These are phyloP conservation scores for Hypomontagnella monticulosa DNA, from an alignment of 495 filamentous ascomycete species.

Conservation along the genomic window DNA sequence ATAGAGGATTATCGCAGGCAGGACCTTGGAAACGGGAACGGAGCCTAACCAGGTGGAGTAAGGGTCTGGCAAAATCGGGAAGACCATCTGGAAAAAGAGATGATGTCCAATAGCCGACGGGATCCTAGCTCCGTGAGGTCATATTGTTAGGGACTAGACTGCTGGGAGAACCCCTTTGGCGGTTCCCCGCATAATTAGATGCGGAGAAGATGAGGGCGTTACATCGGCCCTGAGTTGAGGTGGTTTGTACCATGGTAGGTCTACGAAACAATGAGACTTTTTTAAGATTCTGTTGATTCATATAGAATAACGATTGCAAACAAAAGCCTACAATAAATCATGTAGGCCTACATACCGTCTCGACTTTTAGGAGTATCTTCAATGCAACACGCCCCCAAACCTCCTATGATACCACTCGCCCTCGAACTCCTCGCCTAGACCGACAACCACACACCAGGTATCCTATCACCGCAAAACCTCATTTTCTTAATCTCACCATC, in stretches of 20 bases:
- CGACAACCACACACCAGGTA: constrained; percentile 5
- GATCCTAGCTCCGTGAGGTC: constrained; percentile 38
- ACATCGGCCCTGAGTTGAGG: constrained; percentile 2
- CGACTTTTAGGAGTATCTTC: constrained; percentile 38
- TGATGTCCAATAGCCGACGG: constrained; percentile 38
- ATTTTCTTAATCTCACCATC: constrained; percentile 34
- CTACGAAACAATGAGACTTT: neutral
- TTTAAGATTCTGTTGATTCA: constrained; percentile 16
- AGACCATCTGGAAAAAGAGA: constrained; percentile 42
- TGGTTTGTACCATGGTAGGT: constrained; percentile 7
- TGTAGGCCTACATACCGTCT: constrained; percentile 11
- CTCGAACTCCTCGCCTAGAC: constrained; percentile 11
- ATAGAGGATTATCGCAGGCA: constrained; percentile 27
- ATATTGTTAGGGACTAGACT: constrained; percentile 12
- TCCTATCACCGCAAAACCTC: neutral
- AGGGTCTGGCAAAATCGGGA: constrained; percentile 39
- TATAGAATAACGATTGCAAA: constrained; percentile 3
- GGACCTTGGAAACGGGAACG: constrained; percentile 33
- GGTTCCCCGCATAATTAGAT: constrained; percentile 13
- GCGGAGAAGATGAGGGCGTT: constrained; percentile 17
- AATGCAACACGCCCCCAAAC: constrained; percentile 13
- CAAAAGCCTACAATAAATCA: neutral
- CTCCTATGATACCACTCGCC: constrained; percentile 1
- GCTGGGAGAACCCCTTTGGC: constrained; percentile 17
- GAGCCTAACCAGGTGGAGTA: constrained; percentile 33